Evolutionary conservation across 1,139 yeast species (phyloP).

Genomic region (Hyphopichia burtonii): DNA sequence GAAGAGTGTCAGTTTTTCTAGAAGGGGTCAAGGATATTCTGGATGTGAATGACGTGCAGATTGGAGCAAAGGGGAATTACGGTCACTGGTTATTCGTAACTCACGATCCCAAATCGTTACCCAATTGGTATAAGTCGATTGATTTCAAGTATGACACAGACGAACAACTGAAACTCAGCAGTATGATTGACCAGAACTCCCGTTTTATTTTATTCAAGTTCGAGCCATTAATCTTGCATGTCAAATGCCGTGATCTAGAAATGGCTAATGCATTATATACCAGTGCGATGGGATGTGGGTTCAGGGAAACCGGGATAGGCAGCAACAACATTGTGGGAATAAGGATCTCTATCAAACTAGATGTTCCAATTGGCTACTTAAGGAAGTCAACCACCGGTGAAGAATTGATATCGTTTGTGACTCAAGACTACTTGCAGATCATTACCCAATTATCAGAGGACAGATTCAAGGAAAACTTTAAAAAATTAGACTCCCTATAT

Average conservation of each 20-base stretch:
- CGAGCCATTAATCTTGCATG: constrained; percentile 83
- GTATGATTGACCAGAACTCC: constrained; percentile 18
- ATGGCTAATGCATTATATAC: constrained; percentile 64
- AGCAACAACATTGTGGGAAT: constrained; percentile 77
- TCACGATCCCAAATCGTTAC: constrained; percentile 55
- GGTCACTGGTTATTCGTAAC: constrained; percentile 86
- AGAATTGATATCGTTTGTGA: constrained; percentile 43
- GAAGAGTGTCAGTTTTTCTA: constrained; percentile 75
- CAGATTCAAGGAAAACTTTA: constrained; percentile 62
- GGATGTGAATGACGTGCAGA: constrained; percentile 29
- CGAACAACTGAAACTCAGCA: constrained; percentile 2
- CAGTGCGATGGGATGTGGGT: constrained; percentile 80
- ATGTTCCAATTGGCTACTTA: constrained; percentile 67
- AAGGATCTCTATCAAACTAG: constrained; percentile 67
- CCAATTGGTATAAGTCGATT: constrained; percentile 48
- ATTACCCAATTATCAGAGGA: constrained; percentile 52
- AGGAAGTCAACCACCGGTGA: constrained; percentile 10
- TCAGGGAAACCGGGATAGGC: constrained; percentile 84
- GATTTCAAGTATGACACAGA: constrained; percentile 20
- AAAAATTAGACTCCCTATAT: constrained; percentile 51
- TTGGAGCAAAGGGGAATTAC: constrained; percentile 85
- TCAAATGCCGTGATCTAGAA: constrained; percentile 63
- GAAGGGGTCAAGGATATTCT: constrained; percentile 53
- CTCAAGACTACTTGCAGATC: constrained; percentile 45
- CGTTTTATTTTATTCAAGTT: constrained; percentile 71